Evolutionary conservation across 148 eudicot species (phyloP).

Genomic region (Bassia scoparia): DNA sequence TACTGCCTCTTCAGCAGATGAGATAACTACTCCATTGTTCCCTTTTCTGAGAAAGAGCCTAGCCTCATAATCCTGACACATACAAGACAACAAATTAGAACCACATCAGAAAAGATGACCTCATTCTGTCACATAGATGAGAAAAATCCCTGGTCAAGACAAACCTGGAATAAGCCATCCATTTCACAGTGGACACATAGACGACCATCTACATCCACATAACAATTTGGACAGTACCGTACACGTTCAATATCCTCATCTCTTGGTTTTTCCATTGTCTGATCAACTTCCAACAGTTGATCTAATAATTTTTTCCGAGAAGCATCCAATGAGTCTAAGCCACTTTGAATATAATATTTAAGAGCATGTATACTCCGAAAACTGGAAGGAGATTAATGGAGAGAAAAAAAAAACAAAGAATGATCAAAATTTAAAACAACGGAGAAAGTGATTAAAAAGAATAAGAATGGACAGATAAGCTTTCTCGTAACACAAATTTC

Average conservation of each 20-base stretch:
- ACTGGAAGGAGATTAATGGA: conserved; percentile 36
- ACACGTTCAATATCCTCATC: conserved; percentile 74
- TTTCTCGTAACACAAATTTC: background rate
- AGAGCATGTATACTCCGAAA: conserved; percentile 61
- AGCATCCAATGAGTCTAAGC: conserved; percentile 67
- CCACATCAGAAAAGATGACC: background rate
- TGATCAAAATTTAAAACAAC: background rate
- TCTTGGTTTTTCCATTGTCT: conserved; percentile 71
- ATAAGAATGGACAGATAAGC: background rate
- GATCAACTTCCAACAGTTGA: conserved; percentile 67
- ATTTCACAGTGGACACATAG: conserved; percentile 83
- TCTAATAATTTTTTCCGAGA: conserved; percentile 58
- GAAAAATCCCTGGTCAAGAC: background rate
- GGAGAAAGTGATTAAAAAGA: too few relatives aligned
- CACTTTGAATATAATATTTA: conserved; percentile 66
- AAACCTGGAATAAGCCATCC: conserved; percentile 82
- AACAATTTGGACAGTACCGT: conserved; percentile 77
- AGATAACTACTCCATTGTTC: conserved; percentile 51
- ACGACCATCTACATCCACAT: conserved; percentile 58
- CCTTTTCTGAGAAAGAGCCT: conserved; percentile 82
- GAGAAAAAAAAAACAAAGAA: background rate
- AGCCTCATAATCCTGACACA: conserved; percentile 78
- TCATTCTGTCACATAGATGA: conserved; percentile 7
- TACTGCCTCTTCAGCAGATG: conserved; percentile 76
- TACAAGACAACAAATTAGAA: background rate